A percentile compares a stretch with the other conserved stretches of the same genome.
Evolutionary conservation across 805 yeast genomes (phyloP).

Genomic region (Metschnikowia vanudenii): DNA sequence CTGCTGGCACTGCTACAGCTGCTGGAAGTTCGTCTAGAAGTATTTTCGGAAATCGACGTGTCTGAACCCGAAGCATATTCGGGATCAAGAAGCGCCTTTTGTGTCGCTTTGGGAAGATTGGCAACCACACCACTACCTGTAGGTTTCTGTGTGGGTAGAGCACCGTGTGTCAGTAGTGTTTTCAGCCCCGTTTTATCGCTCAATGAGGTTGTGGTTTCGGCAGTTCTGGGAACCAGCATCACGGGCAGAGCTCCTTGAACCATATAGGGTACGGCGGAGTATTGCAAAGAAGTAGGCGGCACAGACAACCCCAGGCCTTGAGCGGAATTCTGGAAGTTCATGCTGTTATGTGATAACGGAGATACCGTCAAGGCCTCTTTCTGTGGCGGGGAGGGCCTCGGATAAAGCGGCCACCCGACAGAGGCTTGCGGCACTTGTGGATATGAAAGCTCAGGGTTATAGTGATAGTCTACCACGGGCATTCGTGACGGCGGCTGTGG

Average conservation of each 20-base stretch:
- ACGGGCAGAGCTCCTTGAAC: background rate
- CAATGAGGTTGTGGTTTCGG: background rate
- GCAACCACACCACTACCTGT: background rate
- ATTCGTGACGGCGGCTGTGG: slow-evolving; percentile 3
- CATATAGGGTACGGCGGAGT: slow-evolving; percentile 5
- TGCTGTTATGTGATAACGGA: slow-evolving; percentile 5
- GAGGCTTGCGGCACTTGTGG: slow-evolving; percentile 2
- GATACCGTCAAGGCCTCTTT: slow-evolving; percentile 8
- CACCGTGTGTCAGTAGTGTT: background rate
- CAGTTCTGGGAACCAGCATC: slow-evolving; percentile 4
- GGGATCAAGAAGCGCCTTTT: background rate
- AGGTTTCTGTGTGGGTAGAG: background rate
- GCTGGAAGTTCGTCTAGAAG: background rate
- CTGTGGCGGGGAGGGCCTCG: slow-evolving; percentile 1
- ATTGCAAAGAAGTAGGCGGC: slow-evolving; percentile 3
- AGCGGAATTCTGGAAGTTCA: slow-evolving; percentile 2
- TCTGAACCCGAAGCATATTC: background rate
- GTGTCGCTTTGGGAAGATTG: background rate
- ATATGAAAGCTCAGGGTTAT: slow-evolving; percentile 8
- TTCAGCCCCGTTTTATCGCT: background rate
- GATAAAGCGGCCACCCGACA: background rate
- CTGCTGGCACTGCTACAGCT: too few relatives aligned
- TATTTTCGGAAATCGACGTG: background rate
- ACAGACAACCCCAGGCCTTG: background rate
- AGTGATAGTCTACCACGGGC: slow-evolving; percentile 4